These are phyloP conservation scores for Penium margaritaceum DNA, from an alignment of 139 green algal genomes.

Conservation along the genomic window DNA sequence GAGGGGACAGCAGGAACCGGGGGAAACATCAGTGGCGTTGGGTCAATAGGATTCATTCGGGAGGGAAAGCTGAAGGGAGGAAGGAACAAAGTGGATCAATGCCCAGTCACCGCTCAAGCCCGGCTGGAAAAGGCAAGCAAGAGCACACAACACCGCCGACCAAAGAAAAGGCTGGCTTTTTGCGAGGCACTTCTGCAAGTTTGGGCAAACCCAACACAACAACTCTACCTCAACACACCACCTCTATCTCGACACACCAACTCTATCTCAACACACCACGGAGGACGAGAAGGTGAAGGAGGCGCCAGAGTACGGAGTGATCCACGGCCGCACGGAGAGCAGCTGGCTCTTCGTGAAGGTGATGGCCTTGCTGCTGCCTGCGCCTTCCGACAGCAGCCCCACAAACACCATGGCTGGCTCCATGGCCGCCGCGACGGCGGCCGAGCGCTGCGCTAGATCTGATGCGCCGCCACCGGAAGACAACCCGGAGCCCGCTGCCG, in stretches of 20 bases:
- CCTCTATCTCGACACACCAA: neutral
- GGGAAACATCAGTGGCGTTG: no score
- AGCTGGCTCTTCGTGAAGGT: slow-evolving; percentile 4
- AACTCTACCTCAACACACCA: neutral
- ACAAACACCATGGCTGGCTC: slow-evolving; percentile 4
- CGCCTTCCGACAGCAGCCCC: no score
- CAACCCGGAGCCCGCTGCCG: neutral
- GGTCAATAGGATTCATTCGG: neutral
- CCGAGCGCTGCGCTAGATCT: neutral
- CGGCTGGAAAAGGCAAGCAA: neutral
- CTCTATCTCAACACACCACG: neutral
- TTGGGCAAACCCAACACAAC: neutral
- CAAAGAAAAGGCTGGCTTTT: neutral
- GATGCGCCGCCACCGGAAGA: neutral
- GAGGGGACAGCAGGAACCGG: no score
- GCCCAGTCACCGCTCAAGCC: no score
- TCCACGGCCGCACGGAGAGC: slow-evolving; percentile 4
- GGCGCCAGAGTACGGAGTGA: slow-evolving; percentile 2
- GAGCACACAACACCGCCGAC: neutral
- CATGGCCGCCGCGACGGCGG: neutral
- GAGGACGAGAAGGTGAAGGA: slow-evolving; percentile 29
- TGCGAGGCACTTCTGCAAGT: neutral
- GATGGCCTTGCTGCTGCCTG: neutral
- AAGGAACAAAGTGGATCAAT: no score
- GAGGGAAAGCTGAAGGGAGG: neutral